Conservation (phyloP, 2,329 filamentous ascomycete genomes). For the Paraconiothyrium brasiliense region DNA sequence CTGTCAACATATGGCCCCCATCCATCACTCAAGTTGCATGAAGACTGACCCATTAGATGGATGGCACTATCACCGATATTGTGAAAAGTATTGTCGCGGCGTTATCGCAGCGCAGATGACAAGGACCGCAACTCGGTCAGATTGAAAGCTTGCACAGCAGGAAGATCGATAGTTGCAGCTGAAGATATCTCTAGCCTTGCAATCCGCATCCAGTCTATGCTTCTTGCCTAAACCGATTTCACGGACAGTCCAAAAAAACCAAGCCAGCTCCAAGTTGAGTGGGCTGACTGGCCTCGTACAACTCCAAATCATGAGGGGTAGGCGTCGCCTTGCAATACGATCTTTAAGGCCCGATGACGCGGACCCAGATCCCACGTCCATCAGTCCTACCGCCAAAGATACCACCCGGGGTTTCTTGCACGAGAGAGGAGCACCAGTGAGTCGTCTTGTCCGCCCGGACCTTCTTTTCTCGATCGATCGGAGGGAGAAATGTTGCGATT, state of each 20-base stretch:
- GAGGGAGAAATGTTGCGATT: not conserved
- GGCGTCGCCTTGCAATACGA: not conserved
- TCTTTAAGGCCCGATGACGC: not conserved
- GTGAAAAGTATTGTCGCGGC: not conserved
- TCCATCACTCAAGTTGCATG: not conserved
- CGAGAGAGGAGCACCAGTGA: not conserved
- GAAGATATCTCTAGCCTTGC: not conserved
- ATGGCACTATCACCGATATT: not conserved
- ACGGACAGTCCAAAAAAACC: not conserved
- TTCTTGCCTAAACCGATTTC: not conserved
- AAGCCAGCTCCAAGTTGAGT: not conserved
- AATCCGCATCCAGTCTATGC: not conserved
- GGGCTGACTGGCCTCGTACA: not conserved
- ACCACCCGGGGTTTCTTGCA: not conserved
- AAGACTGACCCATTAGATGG: not conserved
- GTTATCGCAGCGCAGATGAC: not conserved
- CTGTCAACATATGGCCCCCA: conserved; percentile 1
- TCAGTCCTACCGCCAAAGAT: not conserved
- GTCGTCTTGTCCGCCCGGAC: not conserved
- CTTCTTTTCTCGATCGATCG: not conserved
- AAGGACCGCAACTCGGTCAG: not conserved
- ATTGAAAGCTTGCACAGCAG: not conserved
- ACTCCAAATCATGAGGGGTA: not conserved
- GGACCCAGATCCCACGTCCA: not conserved
- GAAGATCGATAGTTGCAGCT: not conserved